Conservation (phyloP, 768 basidiomycete genomes). For the Astraeus odoratus region DNA sequence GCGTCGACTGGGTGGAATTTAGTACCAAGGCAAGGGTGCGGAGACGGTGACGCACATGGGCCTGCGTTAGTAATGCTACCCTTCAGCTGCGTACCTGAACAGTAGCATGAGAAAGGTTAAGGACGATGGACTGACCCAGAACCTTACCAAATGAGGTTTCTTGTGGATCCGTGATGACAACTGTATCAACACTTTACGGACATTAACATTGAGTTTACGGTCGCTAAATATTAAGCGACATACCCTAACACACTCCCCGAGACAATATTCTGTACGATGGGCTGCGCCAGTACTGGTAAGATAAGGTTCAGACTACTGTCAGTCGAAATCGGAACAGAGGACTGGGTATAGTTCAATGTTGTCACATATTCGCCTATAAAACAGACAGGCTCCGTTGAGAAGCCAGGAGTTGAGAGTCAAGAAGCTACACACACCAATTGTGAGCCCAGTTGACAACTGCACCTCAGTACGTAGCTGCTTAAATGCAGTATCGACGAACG, state of each 20-base stretch:
- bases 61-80: constrained; percentile 66
- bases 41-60: constrained; percentile 45
- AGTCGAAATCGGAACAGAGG: constrained; percentile 47
- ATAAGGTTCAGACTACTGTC: constrained; percentile 57
- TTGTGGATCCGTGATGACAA: constrained; percentile 54
- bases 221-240: background rate
- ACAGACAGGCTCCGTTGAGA: constrained; percentile 5
- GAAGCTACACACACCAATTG: constrained; percentile 38
- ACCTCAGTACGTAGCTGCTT: constrained; percentile 58
- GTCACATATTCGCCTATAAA: constrained; percentile 55
- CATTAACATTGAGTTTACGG: background rate
- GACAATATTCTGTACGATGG: constrained; percentile 70
- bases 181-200: constrained; percentile 43
- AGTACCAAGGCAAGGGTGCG: constrained; percentile 1
- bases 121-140: background rate
- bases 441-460: constrained; percentile 44
- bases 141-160: constrained; percentile 50
- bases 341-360: constrained; percentile 54
- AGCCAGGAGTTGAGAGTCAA: background rate
- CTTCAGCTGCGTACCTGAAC: constrained; percentile 41
- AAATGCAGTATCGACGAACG: constrained; percentile 61
- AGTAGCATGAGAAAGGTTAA: constrained; percentile 3
- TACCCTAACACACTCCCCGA: constrained; percentile 50
- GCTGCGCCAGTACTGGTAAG: constrained; percentile 61
- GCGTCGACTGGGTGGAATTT: constrained; percentile 47